phyloP scores from a whole-genome alignment of 2,329 filamentous ascomycete species.

The Fusarium sterilihyphosum region DNA sequence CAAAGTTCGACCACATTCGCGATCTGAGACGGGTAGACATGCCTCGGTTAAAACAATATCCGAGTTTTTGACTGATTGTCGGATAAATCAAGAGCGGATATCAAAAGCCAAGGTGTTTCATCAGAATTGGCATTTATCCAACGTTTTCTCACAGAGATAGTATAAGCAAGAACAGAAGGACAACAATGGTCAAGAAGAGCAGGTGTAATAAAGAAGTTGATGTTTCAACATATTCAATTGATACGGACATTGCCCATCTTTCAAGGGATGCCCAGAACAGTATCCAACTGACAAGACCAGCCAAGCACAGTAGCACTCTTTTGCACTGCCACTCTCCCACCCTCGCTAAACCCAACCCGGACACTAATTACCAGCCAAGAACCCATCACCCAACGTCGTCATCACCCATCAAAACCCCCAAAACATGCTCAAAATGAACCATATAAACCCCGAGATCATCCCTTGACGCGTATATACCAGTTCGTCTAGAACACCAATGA shows the following conservation, averaged over 20 bases:
- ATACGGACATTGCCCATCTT: neutral
- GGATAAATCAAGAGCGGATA: neutral
- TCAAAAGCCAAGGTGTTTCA: neutral
- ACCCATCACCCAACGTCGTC: neutral
- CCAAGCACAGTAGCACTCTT: slow-evolving; percentile 1
- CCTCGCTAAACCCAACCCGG: slow-evolving; percentile 12
- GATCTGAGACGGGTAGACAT: neutral
- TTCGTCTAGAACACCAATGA: neutral
- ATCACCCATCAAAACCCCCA: neutral
- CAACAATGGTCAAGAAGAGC: rapidly evolving
- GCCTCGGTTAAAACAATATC: neutral
- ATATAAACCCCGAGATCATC: neutral
- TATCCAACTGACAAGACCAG: neutral
- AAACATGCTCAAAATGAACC: neutral
- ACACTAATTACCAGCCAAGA: neutral
- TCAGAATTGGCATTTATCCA: neutral
- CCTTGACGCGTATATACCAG: neutral
- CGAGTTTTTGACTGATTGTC: neutral
- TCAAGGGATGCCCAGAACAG: neutral
- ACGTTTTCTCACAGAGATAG: rapidly evolving
- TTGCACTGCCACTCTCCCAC: slow-evolving; percentile 16
- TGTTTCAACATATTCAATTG: neutral
- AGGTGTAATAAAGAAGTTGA: too few species aligned
- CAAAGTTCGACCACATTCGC: neutral
- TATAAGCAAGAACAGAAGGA: rapidly evolving